Conservation (phyloP, 1,139 yeast genomes). For the Candida sojae region DNA sequence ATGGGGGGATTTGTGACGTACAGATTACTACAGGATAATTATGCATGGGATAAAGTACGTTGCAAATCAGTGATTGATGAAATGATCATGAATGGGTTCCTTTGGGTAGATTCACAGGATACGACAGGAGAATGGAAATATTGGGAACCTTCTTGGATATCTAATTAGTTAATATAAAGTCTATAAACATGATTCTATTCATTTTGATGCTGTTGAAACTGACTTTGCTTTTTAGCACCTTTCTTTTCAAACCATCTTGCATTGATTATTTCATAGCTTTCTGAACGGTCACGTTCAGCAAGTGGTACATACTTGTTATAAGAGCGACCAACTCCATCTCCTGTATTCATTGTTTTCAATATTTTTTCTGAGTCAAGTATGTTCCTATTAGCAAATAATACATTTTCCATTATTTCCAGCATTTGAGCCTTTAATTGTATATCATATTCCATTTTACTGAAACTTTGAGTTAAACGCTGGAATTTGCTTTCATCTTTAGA, state of each 20-base stretch:
- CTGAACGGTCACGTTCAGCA: conserved; percentile 57
- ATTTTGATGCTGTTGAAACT: not conserved
- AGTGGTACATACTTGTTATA: conserved; percentile 61
- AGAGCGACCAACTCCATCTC: conserved; percentile 72
- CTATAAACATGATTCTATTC: not conserved
- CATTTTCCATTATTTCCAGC: conserved; percentile 29
- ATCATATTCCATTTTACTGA: conserved; percentile 34
- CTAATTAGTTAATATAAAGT: conserved; percentile 12
- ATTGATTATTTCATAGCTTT: conserved; percentile 66
- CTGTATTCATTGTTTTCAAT: conserved; percentile 46
- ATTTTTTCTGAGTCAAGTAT: not conserved
- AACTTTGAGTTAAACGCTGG: conserved; percentile 28
- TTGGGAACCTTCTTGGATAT: conserved; percentile 62
- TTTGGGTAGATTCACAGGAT: conserved; percentile 78
- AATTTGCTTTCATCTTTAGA: conserved; percentile 14
- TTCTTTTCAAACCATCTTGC: conserved; percentile 57
- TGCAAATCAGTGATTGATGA: conserved; percentile 69
- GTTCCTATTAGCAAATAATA: conserved; percentile 8
- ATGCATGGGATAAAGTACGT: conserved; percentile 68
- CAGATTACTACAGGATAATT: conserved; percentile 65
- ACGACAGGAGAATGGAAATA: conserved; percentile 48
- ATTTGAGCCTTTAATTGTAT: conserved; percentile 37
- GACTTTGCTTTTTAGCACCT: conserved; percentile 10
- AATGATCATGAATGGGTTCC: conserved; percentile 75
- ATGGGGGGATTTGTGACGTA: conserved; percentile 68